A percentile compares a stretch with the other conserved stretches of the same genome.
These are phyloP conservation scores for Micromonas commoda DNA, from an alignment of 139 green algal genomes.

Conservation along the genomic window DNA sequence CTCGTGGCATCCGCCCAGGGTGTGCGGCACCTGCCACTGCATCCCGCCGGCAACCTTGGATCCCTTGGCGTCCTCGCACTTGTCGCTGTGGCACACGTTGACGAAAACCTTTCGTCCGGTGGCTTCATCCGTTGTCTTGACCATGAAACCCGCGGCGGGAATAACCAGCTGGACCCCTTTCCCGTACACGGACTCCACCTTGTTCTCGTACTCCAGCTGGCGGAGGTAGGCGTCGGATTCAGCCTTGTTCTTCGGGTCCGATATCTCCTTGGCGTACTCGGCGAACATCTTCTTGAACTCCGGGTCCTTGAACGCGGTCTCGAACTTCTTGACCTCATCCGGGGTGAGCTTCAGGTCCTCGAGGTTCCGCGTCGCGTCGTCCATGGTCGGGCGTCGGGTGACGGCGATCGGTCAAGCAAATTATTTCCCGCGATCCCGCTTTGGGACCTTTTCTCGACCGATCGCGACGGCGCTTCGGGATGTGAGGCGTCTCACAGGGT, in stretches of 20 bases:
- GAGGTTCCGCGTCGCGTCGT: not conserved
- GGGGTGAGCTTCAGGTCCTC: slow-evolving; percentile 20
- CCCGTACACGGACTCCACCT: slow-evolving; percentile 51
- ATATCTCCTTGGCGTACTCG: slow-evolving; percentile 64
- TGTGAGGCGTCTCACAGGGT: too few species aligned
- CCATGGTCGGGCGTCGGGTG: too few species aligned
- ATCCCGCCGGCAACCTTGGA: slow-evolving; percentile 1
- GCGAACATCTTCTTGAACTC: slow-evolving; percentile 61
- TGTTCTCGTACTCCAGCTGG: slow-evolving; percentile 55
- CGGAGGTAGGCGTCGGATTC: slow-evolving; percentile 60
- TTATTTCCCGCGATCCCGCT: too few species aligned
- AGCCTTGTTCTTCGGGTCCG: slow-evolving; percentile 54
- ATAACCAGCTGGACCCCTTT: slow-evolving; percentile 54
- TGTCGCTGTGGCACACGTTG: slow-evolving; percentile 59
- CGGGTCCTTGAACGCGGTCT: slow-evolving; percentile 62
- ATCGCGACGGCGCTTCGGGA: too few species aligned
- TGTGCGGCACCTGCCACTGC: not conserved
- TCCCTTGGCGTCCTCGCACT: slow-evolving; percentile 40
- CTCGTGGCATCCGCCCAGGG: slow-evolving; percentile 26
- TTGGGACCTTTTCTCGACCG: too few species aligned
- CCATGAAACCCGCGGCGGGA: slow-evolving; percentile 41
- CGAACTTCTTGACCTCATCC: slow-evolving; percentile 49
- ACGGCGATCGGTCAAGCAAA: too few species aligned
- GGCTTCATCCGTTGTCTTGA: slow-evolving; percentile 46
- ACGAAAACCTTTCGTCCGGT: slow-evolving; percentile 44